phyloP scores from a whole-genome alignment of 805 yeast species.

The Candida gorgasii region DNA sequence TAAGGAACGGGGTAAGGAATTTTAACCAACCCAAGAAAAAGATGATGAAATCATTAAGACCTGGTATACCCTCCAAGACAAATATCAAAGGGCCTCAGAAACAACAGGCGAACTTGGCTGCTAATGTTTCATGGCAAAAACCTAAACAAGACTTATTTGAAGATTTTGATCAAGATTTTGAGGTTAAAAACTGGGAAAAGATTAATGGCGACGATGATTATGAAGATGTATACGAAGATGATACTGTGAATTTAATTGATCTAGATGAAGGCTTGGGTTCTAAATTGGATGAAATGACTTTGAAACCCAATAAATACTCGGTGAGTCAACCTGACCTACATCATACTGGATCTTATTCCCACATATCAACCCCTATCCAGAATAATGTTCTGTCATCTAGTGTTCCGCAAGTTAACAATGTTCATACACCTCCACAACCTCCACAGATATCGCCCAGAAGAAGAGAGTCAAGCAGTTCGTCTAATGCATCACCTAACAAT shows the following conservation, averaged over 20 bases:
- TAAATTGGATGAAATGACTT: conserved; percentile 25
- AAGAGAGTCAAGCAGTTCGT: conserved; percentile 11
- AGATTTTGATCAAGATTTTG: conserved; percentile 41
- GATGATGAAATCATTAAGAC: conserved; percentile 33
- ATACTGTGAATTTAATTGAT: conserved; percentile 61
- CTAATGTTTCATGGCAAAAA: conserved; percentile 30
- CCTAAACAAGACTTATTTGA: conserved; percentile 30
- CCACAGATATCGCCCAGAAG: not conserved
- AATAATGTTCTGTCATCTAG: not conserved
- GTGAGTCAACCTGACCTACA: conserved; percentile 5
- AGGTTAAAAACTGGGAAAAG: conserved; percentile 27
- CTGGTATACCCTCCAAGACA: conserved; percentile 8
- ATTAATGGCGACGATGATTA: conserved; percentile 16
- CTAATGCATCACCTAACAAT: conserved; percentile 13
- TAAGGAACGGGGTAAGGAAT: conserved; percentile 19
- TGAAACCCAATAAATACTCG: conserved; percentile 16
- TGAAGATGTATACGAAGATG: conserved; percentile 12
- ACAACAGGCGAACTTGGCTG: conserved; percentile 31
- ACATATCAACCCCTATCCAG: not conserved
- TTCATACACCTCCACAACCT: not conserved
- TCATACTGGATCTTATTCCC: not conserved
- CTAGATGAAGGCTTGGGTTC: conserved; percentile 56
- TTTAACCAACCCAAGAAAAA: conserved; percentile 13
- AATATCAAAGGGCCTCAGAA: conserved; percentile 7
- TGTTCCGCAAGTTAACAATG: too few relatives aligned